Evolutionary conservation across 2,329 filamentous ascomycete genomes (phyloP).

Genomic region (Penicillium sp.): DNA sequence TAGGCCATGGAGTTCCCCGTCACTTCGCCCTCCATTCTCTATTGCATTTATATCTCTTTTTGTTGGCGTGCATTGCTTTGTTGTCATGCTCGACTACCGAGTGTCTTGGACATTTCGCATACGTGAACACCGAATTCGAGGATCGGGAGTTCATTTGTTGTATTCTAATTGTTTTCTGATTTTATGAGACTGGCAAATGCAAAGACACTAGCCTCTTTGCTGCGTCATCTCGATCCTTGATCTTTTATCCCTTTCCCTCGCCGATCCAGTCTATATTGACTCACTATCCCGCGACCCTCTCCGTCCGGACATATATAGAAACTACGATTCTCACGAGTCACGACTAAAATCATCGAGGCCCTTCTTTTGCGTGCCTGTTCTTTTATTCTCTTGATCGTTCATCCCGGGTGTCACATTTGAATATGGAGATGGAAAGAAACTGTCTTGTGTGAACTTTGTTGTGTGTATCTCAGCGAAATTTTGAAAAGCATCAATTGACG

Average conservation of each 20-base stretch:
- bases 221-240: neutral
- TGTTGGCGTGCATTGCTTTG: neutral
- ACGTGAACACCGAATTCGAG: neutral
- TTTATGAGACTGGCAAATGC: neutral
- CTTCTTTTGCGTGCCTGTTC: constrained; percentile 1
- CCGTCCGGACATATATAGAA: constrained; percentile 21
- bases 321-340: constrained; percentile 26
- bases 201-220: neutral
- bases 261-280: constrained; percentile 18
- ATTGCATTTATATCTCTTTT: neutral
- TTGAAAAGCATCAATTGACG: neutral
- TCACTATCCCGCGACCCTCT: neutral
- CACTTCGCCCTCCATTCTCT: neutral
- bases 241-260: neutral
- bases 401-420: neutral
- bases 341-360: constrained; percentile 20
- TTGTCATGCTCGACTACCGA: neutral
- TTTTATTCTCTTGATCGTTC: constrained; percentile 29
- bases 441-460: neutral
- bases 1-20: constrained; percentile 7
- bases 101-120: constrained; percentile 8
- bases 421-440: neutral
- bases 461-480: neutral
- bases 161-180: neutral
- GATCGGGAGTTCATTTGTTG: neutral